Percentiles rank a stretch among this genome's conserved stretches.
Conservation (phyloP, 768 basidiomycete genomes). For the Coprinopsis sp. region DNA sequence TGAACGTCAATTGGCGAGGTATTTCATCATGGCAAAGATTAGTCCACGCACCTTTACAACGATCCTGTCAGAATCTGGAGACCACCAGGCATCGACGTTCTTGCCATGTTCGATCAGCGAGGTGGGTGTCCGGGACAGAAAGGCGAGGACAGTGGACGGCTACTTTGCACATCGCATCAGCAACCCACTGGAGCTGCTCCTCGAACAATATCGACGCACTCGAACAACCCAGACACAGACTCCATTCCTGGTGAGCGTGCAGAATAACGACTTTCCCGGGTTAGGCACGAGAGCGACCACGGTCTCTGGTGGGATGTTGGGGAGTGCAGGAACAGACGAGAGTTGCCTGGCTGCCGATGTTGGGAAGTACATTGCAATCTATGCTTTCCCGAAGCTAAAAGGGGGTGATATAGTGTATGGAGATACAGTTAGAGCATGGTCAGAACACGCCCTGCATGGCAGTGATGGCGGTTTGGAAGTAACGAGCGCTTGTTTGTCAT, state of each 20-base stretch:
- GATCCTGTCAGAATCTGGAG: constrained; percentile 74
- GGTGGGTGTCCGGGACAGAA: constrained; percentile 68
- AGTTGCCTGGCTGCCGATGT: constrained; percentile 74
- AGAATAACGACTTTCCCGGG: constrained; percentile 75
- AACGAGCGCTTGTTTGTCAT: no score
- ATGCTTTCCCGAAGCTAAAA: not conserved
- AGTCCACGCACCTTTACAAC: constrained; percentile 70
- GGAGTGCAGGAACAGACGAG: constrained; percentile 63
- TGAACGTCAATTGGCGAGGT: no score
- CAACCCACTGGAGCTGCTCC: not conserved
- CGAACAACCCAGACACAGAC: constrained; percentile 79
- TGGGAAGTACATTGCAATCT: constrained; percentile 89
- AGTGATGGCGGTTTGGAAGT: not conserved
- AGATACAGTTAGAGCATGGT: not conserved
- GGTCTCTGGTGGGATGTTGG: constrained; percentile 53
- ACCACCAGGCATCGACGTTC: constrained; percentile 73
- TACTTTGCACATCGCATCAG: constrained; percentile 21
- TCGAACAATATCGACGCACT: constrained; percentile 28
- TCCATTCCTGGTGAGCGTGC: constrained; percentile 64
- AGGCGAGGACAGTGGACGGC: constrained; percentile 70
- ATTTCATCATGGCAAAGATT: not conserved
- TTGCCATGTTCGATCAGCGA: constrained; percentile 84
- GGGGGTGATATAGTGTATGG: not conserved
- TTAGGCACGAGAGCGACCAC: constrained; percentile 58
- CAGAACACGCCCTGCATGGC: not conserved